Evolutionary conservation across 2,329 filamentous ascomycete species (phyloP).

Genomic region (Whalleya microplaca): DNA sequence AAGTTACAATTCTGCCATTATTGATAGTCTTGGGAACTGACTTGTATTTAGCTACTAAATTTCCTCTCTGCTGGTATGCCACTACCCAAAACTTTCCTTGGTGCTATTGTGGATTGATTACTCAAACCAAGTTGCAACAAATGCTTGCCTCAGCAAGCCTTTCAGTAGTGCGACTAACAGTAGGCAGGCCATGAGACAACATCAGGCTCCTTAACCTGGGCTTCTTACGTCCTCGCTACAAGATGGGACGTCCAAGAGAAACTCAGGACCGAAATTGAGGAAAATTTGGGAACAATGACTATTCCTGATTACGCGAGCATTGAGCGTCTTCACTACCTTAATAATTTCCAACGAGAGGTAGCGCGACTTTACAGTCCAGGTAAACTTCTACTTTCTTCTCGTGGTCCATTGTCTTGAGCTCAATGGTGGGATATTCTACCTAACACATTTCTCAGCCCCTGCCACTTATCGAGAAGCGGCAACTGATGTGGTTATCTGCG

Average conservation of each 20-base stretch:
- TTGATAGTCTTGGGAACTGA: not conserved
- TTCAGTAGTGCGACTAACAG: not conserved
- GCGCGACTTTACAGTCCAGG: constrained; percentile 14
- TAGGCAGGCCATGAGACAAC: constrained; percentile 17
- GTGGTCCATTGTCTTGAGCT: not conserved
- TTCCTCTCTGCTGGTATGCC: constrained; percentile 19
- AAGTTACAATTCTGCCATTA: not conserved
- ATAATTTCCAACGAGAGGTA: constrained; percentile 17
- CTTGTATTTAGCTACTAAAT: constrained; percentile 10
- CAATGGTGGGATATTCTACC: not conserved
- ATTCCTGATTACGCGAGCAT: constrained; percentile 11
- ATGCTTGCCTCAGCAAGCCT: not conserved
- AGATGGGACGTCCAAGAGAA: constrained; percentile 13
- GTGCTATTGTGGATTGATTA: not conserved
- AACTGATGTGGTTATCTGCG: constrained; percentile 17
- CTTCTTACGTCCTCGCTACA: constrained; percentile 17
- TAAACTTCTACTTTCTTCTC: not conserved
- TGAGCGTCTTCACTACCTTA: constrained; percentile 12
- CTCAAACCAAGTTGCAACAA: not conserved
- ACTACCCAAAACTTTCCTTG: not conserved
- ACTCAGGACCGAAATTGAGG: constrained; percentile 9
- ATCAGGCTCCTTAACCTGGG: constrained; percentile 17
- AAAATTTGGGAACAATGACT: constrained; percentile 3
- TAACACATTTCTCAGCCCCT: constrained; percentile 5
- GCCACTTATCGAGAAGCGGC: constrained; percentile 17